Base-by-base conservation (phyloP, 108 stramenopile genomes). In the Discostella stelligeroides region DNA sequence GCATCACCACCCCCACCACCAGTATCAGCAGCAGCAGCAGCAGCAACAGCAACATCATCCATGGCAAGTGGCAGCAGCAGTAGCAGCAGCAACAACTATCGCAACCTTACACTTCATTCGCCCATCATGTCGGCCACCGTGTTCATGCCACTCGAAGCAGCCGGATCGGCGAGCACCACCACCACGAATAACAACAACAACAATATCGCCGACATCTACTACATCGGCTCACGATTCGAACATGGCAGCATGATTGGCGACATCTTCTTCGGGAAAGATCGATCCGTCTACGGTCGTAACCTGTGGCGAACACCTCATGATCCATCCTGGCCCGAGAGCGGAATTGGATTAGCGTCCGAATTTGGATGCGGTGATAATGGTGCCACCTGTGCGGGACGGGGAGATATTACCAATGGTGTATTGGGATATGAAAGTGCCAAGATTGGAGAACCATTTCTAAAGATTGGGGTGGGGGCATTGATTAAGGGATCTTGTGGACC, bases 341-440 rank as follows among this genome's bases (percentile, higher is more conserved):
- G 92, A 6, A 64, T 92, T 12, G 92, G 89, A 9, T 63, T 92
- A 60, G 92, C 92, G 1, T 81, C 88, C 7, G 92, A 92, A 55
- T 92, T 90, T 72, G 92, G 92, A 18, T 89, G 87, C 7, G 92
- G 92, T 3, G 87, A 90, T 56, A 81, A 92, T 73, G 92, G 92
- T 15, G 76, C 73, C 0, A 79, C 70, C 57, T 92, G 92, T 56
- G 81, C 60, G 23, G 87, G 80, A 45, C 68, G 66, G 57, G 84
- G 85, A 21, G 86, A 86, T 54, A 85, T 90, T 39, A 86, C 84
- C 51, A 92, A 92, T 62, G 92, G 92, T 37, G 86, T 92, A 18
- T 58, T 92, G 14, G 92, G 92, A 23, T 90, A 92, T 63, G 75
- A 76, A 20, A 77, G 84, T 27, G 92, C 92, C 51, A 84, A 79